A percentile compares a stretch with the other conserved stretches of the same genome.
These are phyloP conservation scores for Starmerella sirachaensis DNA, from an alignment of 805 yeast genomes.

Conservation along the genomic window DNA sequence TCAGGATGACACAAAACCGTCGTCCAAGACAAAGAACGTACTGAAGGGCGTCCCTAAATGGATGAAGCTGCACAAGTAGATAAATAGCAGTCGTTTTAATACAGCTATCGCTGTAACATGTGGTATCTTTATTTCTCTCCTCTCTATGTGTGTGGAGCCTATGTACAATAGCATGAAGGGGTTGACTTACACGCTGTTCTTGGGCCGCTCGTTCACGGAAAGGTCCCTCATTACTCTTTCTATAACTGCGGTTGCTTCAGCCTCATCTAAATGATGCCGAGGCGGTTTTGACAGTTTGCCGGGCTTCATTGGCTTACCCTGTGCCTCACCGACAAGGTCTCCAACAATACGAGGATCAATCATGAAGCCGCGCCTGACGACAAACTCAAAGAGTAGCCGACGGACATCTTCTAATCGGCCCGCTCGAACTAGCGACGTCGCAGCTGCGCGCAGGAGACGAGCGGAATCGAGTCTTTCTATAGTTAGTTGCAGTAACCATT, in stretches of 20 bases:
- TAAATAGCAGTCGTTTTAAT: too few species aligned
- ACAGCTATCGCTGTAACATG: too few species aligned
- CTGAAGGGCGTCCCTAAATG: slow-evolving; percentile 20
- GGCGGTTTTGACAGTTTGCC: slow-evolving; percentile 2
- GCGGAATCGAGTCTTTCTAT: slow-evolving; percentile 1
- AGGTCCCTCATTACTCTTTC: too few species aligned
- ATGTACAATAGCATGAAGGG: too few species aligned
- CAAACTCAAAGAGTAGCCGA: slow-evolving; percentile 2
- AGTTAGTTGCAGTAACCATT: slow-evolving; percentile 18
- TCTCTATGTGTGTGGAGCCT: too few species aligned
- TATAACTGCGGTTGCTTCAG: neutral
- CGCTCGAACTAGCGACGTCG: neutral
- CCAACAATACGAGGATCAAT: neutral
- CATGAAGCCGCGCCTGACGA: neutral
- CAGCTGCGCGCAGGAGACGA: slow-evolving; percentile 12
- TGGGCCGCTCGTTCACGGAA: too few species aligned
- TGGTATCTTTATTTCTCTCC: too few species aligned
- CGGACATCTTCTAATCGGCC: neutral
- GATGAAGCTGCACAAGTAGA: slow-evolving; percentile 23
- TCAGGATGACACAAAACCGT: neutral
- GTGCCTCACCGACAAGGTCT: neutral
- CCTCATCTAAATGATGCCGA: neutral
- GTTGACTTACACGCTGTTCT: too few species aligned
- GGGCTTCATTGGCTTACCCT: neutral
- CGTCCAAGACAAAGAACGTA: slow-evolving; percentile 1